phyloP scores from a whole-genome alignment of 257 asterid species.

The Forsythia viridissima region DNA sequence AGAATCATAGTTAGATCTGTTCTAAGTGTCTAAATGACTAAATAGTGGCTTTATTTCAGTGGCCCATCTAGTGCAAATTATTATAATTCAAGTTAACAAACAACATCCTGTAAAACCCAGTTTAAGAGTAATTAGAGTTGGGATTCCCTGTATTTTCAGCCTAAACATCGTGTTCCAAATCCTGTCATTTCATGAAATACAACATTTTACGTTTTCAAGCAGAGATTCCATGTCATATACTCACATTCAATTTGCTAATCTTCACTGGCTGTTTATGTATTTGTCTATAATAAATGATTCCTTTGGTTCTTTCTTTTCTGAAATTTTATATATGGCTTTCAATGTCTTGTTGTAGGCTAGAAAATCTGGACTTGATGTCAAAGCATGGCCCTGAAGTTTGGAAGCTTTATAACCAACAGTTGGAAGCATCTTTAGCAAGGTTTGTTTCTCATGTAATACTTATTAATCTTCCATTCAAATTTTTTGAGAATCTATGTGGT shows the following conservation, averaged over 20 bases:
- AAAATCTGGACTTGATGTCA: conserved; percentile 87
- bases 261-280: background rate
- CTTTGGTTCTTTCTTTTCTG: conserved; percentile 7
- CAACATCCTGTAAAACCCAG: background rate
- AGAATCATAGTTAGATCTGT: background rate
- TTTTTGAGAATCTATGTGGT: background rate
- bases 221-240: background rate
- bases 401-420: conserved; percentile 78
- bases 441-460: conserved; percentile 22
- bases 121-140: background rate
- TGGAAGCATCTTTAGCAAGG: conserved; percentile 89
- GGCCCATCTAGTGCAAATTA: background rate
- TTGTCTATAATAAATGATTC: background rate
- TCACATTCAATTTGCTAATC: background rate
- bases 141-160: background rate
- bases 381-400: conserved; percentile 94
- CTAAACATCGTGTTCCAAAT: background rate
- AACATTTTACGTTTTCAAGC: background rate
- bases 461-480: background rate
- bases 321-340: background rate
- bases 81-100: background rate
- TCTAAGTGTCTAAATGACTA: background rate
- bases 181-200: background rate
- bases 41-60: background rate
- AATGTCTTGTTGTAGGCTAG: conserved; percentile 58